Evolutionary conservation across 345 rosid species (phyloP).

Genomic region (Camelina hispida): DNA sequence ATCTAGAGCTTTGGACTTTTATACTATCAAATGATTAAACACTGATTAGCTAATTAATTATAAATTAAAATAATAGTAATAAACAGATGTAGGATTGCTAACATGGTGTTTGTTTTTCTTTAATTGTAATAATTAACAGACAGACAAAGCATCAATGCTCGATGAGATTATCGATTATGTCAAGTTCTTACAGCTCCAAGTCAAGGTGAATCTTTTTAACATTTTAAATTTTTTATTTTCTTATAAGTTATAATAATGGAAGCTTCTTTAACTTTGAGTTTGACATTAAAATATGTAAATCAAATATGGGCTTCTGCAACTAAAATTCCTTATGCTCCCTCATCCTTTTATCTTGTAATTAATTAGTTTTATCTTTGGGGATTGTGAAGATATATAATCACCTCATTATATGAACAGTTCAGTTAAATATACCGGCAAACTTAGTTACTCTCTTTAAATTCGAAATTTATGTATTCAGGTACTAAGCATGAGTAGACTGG

Average conservation of each 20-base stretch:
- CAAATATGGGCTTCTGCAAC: slow-evolving; percentile 34
- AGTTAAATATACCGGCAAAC: background rate
- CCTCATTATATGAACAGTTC: background rate
- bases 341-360: background rate
- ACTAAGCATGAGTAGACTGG: slow-evolving; percentile 94
- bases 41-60: slow-evolving; percentile 37
- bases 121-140: slow-evolving; percentile 64
- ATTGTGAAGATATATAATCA: background rate
- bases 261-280: slow-evolving; percentile 40
- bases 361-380: background rate
- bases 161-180: slow-evolving; percentile 99
- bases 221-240: background rate
- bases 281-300: slow-evolving; percentile 46
- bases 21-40: slow-evolving; percentile 45
- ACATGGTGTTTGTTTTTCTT: slow-evolving; percentile 24
- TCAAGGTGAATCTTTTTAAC: slow-evolving; percentile 67
- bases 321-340: slow-evolving; percentile 46
- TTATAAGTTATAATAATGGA: slow-evolving; percentile 23
- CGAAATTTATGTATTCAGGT: slow-evolving; percentile 53
- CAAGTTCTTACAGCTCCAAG: slow-evolving; percentile 99
- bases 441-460: background rate
- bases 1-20: slow-evolving; percentile 42
- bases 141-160: slow-evolving; percentile 99
- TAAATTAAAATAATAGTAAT: background rate
- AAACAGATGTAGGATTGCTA: slow-evolving; percentile 23